phyloP scores from a whole-genome alignment of 2,329 filamentous ascomycete genomes.

The Camillea tinctor region DNA sequence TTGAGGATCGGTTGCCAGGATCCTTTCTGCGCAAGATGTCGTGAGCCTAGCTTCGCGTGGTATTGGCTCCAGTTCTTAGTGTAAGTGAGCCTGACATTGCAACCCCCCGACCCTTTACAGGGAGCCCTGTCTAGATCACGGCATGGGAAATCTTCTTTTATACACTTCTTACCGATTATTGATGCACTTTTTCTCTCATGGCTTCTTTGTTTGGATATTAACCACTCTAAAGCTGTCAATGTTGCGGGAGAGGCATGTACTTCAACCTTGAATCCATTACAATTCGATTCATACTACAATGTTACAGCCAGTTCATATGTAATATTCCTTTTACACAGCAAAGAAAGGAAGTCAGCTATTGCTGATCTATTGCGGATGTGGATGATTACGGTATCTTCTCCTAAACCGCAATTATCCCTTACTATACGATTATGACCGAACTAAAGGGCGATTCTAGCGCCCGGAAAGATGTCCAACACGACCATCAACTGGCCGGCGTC shows the following conservation, averaged over 20 bases:
- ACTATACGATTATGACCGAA: background rate
- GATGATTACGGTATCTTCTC: background rate
- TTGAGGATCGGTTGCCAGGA: background rate
- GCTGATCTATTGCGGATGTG: background rate
- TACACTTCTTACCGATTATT: background rate
- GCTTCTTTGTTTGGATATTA: background rate
- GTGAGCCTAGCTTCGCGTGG: background rate
- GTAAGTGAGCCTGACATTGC: background rate
- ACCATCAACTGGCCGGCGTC: conserved; percentile 1
- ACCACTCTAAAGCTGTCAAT: background rate
- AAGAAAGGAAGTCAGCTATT: background rate
- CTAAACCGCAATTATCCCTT: background rate
- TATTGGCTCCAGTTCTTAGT: background rate
- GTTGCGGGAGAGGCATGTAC: background rate
- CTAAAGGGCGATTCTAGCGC: background rate
- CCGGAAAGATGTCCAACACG: conserved; percentile 4
- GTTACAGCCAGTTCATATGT: background rate
- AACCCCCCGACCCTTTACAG: background rate
- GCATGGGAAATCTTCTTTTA: background rate
- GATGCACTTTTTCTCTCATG: background rate
- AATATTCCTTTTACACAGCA: background rate
- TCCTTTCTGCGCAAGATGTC: background rate
- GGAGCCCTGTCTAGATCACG: background rate
- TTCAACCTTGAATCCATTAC: too few relatives aligned
- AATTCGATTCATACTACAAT: background rate